Evolutionary conservation across 805 yeast species (phyloP), one percentile per base, ranked within the genome.

Genomic region (Candida tibetensis): DNA sequence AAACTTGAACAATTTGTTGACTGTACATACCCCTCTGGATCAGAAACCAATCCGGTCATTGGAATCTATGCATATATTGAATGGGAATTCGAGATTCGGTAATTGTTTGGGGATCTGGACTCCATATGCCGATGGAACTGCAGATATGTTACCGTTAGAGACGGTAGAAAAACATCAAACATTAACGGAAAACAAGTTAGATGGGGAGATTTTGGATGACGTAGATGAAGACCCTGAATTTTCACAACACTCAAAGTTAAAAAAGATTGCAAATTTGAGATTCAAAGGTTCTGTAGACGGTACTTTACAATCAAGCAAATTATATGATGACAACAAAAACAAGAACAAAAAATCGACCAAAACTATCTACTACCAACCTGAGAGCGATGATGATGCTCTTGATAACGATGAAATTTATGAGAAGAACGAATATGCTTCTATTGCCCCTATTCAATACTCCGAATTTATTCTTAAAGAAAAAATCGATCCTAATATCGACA

Each of bases 101-200:
- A 64, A 74, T 19, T 71, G 89, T 7, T 52, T 82, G 38, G 95
- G 91, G 0, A 69, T 77, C 5, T 86, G 95, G 95, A 55, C 76
- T 0, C 75, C 82, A 0, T 86, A 84, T 55, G 91, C 95, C 0
- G 79, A 80, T 46, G 79, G 79, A 0, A 62, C 68, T 1, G 76
- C 79, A 5, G 95, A 86, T 56, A 67, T 74, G 3, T 72, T 81
- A 0, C 90, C 95, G 0, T 62, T 85, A 26, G 76, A 71, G 13
- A 58, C 68, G 25, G 53, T 64, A 1, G 60, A 58, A 6, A 48
- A 53, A 1, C 87, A 81, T 51, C 45, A 60, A 2, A 43, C 67
- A 1, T 41, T 76, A 46, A 21, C 4, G 4, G 4, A 16, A 21
- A 50, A 28, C 15, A 14, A 25, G 16, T 14, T 5, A 7, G 31